These are phyloP conservation scores for Tetramitus jugosus DNA, from an alignment of 208 protist genomes.

Conservation along the genomic window DNA sequence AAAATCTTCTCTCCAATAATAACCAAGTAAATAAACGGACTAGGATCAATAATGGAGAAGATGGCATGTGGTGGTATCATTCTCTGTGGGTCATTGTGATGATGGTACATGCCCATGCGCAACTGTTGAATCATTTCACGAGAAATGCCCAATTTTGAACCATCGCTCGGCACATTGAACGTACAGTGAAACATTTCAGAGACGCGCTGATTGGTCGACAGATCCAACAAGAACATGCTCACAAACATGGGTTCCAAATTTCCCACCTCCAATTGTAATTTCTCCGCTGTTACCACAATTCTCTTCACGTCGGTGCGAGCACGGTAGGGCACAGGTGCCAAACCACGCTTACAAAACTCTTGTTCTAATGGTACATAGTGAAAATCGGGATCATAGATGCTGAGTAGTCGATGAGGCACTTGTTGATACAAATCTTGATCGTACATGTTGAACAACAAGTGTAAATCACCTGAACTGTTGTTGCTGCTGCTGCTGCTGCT, in stretches of 20 bases:
- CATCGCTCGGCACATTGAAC: background rate
- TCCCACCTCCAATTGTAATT: background rate
- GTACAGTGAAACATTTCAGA: slow-evolving; percentile 3
- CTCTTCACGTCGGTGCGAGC: background rate
- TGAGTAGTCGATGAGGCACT: background rate
- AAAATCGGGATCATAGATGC: background rate
- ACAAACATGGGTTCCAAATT: background rate
- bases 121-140: background rate
- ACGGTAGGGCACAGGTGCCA: background rate
- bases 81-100: background rate
- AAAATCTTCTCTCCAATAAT: background rate
- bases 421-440: background rate
- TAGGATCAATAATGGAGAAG: background rate
- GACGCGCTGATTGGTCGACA: background rate
- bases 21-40: background rate
- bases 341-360: too few relatives aligned
- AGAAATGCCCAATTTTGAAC: background rate
- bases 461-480: too few relatives aligned
- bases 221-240: background rate
- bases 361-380: background rate
- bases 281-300: background rate
- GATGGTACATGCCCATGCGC: background rate
- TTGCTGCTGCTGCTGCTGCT: too few relatives aligned
- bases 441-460: too few relatives aligned
- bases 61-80: background rate